phyloP scores from a whole-genome alignment of 768 basidiomycete species.

The Neoboletus subvelutipes region DNA sequence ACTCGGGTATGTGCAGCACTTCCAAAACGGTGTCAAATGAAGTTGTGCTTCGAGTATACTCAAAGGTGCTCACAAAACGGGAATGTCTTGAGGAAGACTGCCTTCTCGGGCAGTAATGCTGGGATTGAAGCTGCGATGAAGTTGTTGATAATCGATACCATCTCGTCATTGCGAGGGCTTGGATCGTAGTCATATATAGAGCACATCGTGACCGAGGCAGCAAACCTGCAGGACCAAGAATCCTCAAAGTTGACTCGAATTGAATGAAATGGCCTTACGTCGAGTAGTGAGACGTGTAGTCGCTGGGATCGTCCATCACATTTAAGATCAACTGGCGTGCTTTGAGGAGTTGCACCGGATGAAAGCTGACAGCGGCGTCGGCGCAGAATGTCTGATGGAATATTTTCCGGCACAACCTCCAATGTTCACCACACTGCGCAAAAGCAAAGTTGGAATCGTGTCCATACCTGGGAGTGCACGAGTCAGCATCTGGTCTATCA shows the following conservation, averaged over 20 bases:
- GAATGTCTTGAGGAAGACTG: no score
- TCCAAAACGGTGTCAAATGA: no score
- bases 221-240: slow-evolving; percentile 21
- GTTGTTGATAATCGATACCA: slow-evolving; percentile 13
- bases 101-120: neutral
- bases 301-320: slow-evolving; percentile 4
- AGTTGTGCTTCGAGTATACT: no score
- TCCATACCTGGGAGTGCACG: slow-evolving; percentile 13
- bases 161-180: slow-evolving; percentile 11
- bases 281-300: slow-evolving; percentile 8
- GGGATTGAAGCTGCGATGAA: slow-evolving; percentile 8
- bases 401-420: slow-evolving; percentile 13
- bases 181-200: slow-evolving; percentile 9
- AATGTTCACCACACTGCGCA: slow-evolving; percentile 12
- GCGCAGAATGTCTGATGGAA: slow-evolving; percentile 15
- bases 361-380: slow-evolving; percentile 1
- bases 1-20: no score
- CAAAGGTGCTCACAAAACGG: no score
- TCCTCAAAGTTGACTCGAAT: neutral
- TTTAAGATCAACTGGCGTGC: slow-evolving; percentile 8
- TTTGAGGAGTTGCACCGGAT: slow-evolving; percentile 7
- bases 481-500: neutral
- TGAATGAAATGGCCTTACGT: slow-evolving; percentile 7
- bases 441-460: slow-evolving; percentile 14
- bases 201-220: slow-evolving; percentile 31